These are phyloP conservation scores for Acacia pycnantha DNA, from an alignment of 331 rosid species.

Conservation along the genomic window DNA sequence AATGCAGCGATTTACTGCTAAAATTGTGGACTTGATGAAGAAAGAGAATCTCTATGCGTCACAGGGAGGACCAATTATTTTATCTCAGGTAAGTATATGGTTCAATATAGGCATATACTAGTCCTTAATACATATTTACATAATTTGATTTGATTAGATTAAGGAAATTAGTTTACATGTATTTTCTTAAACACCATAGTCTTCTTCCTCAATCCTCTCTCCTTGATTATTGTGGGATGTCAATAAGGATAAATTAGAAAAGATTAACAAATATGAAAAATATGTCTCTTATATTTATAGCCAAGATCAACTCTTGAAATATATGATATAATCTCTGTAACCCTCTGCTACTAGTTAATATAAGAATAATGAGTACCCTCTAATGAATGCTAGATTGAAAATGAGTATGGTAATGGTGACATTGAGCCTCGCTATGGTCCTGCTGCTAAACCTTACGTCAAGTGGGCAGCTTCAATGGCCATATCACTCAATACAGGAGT, in stretches of 20 bases:
- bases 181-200: too few species aligned
- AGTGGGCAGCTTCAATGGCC: constrained; percentile 97
- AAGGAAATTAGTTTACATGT: too few species aligned
- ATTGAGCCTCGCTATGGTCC: constrained; percentile 51
- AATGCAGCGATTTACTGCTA: constrained; percentile 85
- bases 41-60: constrained; percentile 85
- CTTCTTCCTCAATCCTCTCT: too few species aligned
- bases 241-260: too few species aligned
- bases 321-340: not conserved
- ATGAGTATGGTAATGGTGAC: constrained; percentile 85
- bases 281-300: too few species aligned
- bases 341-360: not conserved
- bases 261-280: too few species aligned
- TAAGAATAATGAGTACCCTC: constrained; percentile 4
- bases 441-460: constrained; percentile 70
- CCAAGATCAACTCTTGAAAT: too few species aligned
- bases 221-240: too few species aligned
- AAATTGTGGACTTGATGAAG: constrained; percentile 84
- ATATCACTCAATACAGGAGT: constrained; percentile 85
- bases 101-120: not conserved
- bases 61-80: constrained; percentile 94
- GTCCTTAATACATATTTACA: too few species aligned
- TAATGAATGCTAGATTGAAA: constrained; percentile 63
- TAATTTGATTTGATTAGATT: too few species aligned
- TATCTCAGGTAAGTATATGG: constrained; percentile 75